Evolutionary conservation across 352 stramenopile genomes (phyloP).

Genomic region (Phytophthora podocarpi): DNA sequence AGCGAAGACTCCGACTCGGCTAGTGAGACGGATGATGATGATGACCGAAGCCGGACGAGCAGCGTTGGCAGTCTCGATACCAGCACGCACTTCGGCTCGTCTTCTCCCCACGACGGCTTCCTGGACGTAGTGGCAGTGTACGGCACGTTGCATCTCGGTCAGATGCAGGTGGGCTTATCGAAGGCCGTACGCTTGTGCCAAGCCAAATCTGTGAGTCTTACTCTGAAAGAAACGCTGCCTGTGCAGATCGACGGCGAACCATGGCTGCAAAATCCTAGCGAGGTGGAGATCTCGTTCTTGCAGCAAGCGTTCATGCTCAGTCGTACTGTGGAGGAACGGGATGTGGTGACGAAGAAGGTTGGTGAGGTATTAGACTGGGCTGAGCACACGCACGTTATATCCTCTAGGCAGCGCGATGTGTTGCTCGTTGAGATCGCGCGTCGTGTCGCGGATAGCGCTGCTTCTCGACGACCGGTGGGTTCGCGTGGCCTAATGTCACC

Average conservation of each 20-base stretch:
- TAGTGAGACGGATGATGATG: slow-evolving; percentile 49
- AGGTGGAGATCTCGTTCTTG: slow-evolving; percentile 83
- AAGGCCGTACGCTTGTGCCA: slow-evolving; percentile 83
- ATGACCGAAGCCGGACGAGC: slow-evolving; percentile 33
- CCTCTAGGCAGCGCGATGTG: slow-evolving; percentile 70
- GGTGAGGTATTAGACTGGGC: slow-evolving; percentile 87
- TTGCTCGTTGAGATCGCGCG: slow-evolving; percentile 74
- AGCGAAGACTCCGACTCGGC: slow-evolving; percentile 52
- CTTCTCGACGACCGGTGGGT: slow-evolving; percentile 17
- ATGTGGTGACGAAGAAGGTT: slow-evolving; percentile 81
- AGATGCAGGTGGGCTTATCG: slow-evolving; percentile 92
- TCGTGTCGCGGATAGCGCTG: slow-evolving; percentile 54
- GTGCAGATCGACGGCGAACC: slow-evolving; percentile 96
- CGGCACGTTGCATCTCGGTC: slow-evolving; percentile 92
- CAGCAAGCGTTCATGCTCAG: slow-evolving; percentile 89
- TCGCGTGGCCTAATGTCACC: slow-evolving; percentile 22
- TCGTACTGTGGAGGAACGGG: slow-evolving; percentile 72
- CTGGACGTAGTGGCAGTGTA: slow-evolving; percentile 94
- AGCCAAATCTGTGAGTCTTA: slow-evolving; percentile 62
- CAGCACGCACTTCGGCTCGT: slow-evolving; percentile 47
- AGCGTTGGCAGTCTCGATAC: slow-evolving; percentile 29
- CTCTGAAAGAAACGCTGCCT: slow-evolving; percentile 65
- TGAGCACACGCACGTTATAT: slow-evolving; percentile 75
- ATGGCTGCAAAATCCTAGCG: slow-evolving; percentile 88
- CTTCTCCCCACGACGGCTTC: slow-evolving; percentile 89